Evolutionary conservation across 2,329 filamentous ascomycete genomes (phyloP).

Genomic region (Mollisiaceae sp.): DNA sequence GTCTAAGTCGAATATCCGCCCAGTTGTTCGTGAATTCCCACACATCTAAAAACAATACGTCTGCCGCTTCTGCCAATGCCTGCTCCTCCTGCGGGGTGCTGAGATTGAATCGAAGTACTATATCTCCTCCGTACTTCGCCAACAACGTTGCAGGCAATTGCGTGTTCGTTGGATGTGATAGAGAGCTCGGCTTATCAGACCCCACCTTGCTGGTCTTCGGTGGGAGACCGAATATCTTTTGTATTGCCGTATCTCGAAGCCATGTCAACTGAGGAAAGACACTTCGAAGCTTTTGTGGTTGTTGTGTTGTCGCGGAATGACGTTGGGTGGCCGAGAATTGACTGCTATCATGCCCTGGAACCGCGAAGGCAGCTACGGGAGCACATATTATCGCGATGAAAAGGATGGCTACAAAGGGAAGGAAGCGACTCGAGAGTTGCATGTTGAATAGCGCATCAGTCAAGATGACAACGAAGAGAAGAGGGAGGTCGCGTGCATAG

Average conservation of each 20-base stretch:
- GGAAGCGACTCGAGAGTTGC: slow-evolving; percentile 62
- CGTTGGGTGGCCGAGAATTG: slow-evolving; percentile 24
- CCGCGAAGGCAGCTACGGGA: slow-evolving; percentile 27
- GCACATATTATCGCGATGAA: slow-evolving; percentile 23
- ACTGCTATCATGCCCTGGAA: slow-evolving; percentile 30
- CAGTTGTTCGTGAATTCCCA: slow-evolving; percentile 85
- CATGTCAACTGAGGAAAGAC: slow-evolving; percentile 56
- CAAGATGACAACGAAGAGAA: slow-evolving; percentile 79
- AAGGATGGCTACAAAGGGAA: slow-evolving; percentile 21
- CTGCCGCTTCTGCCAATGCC: slow-evolving; percentile 73
- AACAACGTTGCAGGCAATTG: slow-evolving; percentile 44
- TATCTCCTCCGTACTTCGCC: slow-evolving; percentile 72
- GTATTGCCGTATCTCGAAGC: slow-evolving; percentile 56
- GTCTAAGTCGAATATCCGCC: slow-evolving; percentile 82
- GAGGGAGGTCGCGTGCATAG: slow-evolving; percentile 13
- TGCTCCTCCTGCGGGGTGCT: slow-evolving; percentile 69
- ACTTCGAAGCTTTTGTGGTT: slow-evolving; percentile 18
- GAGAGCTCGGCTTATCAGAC: slow-evolving; percentile 25
- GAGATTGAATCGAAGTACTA: slow-evolving; percentile 90
- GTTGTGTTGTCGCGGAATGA: slow-evolving; percentile 20
- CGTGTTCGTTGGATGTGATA: slow-evolving; percentile 34
- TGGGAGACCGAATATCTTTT: slow-evolving; percentile 54
- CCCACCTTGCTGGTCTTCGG: slow-evolving; percentile 34
- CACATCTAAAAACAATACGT: slow-evolving; percentile 82
- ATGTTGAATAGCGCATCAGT: slow-evolving; percentile 97